Conservation (phyloP, 129 eudicot species). For the Oenanthe sinensis region DNA sequence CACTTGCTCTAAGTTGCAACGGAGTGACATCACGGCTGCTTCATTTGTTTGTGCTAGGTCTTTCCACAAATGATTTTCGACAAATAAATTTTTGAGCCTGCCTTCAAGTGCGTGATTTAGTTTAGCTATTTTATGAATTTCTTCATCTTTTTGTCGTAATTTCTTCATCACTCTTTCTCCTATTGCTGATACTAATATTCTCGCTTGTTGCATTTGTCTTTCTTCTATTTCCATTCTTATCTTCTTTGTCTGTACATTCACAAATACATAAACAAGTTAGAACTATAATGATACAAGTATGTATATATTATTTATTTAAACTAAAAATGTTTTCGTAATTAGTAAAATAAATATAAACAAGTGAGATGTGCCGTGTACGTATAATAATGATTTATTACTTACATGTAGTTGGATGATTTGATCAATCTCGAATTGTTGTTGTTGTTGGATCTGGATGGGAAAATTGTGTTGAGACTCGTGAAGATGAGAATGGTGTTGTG, state of each 20-base stretch:
- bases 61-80: slow-evolving; percentile 35
- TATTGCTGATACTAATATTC: slow-evolving; percentile 22
- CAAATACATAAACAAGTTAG: background rate
- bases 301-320: too few relatives aligned
- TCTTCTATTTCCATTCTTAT: slow-evolving; percentile 33
- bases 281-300: too few relatives aligned
- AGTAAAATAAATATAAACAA: background rate
- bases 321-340: too few relatives aligned
- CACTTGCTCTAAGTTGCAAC: slow-evolving; percentile 32
- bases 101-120: slow-evolving; percentile 29
- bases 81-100: slow-evolving; percentile 23
- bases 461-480: slow-evolving; percentile 8
- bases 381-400: background rate
- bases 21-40: slow-evolving; percentile 39
- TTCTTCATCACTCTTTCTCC: slow-evolving; percentile 28
- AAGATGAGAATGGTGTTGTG: slow-evolving; percentile 6
- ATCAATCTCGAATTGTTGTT: slow-evolving; percentile 29
- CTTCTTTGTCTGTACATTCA: slow-evolving; percentile 26
- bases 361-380: background rate
- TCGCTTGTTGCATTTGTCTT: slow-evolving; percentile 32
- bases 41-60: slow-evolving; percentile 38
- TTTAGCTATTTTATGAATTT: slow-evolving; percentile 27
- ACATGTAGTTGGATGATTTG: slow-evolving; percentile 33
- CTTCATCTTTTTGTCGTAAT: slow-evolving; percentile 35
- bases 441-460: slow-evolving; percentile 24